Conservation (phyloP, 2,329 filamentous ascomycete genomes). For the Arthrobotrys conoides region DNA sequence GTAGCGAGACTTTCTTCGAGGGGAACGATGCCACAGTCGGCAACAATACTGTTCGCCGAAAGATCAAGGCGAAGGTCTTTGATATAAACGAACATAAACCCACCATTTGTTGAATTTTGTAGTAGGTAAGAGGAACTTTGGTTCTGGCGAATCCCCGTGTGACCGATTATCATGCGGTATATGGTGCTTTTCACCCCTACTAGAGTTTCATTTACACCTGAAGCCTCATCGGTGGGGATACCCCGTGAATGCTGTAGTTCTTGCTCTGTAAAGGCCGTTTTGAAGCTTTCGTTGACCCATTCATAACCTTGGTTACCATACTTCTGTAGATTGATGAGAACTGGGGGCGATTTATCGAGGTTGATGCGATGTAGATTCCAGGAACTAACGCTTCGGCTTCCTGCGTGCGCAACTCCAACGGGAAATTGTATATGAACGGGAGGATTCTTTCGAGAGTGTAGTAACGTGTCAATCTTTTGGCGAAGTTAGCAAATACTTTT, state of each 20-base stretch:
- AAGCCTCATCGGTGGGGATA: no score
- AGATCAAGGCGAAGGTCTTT: slow-evolving; percentile 74
- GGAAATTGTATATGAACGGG: not conserved
- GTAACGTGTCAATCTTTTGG: not conserved
- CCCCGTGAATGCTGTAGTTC: slow-evolving; percentile 56
- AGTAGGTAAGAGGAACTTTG: slow-evolving; percentile 59
- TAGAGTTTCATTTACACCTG: slow-evolving; percentile 12
- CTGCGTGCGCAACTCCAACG: not conserved
- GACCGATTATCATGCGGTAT: slow-evolving; percentile 60
- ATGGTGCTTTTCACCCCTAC: slow-evolving; percentile 64
- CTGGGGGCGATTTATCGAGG: no score
- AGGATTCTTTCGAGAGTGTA: not conserved
- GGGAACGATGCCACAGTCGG: slow-evolving; percentile 75
- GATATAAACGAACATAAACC: slow-evolving; percentile 66
- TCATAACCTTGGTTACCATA: slow-evolving; percentile 12
- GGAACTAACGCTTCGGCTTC: not conserved
- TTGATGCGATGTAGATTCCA: slow-evolving; percentile 46
- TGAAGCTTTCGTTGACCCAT: slow-evolving; percentile 48
- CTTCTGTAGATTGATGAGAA: slow-evolving; percentile 41
- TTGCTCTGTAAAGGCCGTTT: slow-evolving; percentile 54
- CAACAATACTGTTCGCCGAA: slow-evolving; percentile 72
- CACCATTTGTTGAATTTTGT: slow-evolving; percentile 41
- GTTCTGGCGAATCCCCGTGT: slow-evolving; percentile 52
- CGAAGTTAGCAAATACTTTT: no score
- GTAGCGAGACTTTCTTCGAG: slow-evolving; percentile 74